Percentiles rank a stretch among this genome's conserved stretches.
phyloP scores from a whole-genome alignment of 2,329 filamentous ascomycete genomes.

The Microcera coccophila region DNA sequence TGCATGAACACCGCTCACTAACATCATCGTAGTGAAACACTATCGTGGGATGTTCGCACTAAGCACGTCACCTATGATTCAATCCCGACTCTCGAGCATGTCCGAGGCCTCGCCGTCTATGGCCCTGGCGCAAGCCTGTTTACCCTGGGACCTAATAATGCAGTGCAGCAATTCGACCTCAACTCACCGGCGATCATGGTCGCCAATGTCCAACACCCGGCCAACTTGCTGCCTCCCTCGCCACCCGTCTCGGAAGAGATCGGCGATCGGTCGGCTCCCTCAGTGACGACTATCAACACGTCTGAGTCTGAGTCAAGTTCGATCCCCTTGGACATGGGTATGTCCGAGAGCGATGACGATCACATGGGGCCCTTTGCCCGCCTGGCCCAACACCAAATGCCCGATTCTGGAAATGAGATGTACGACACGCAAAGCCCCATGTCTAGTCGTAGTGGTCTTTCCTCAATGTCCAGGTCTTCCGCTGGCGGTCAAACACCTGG shows the following conservation, averaged over 20 bases:
- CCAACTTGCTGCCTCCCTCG: constrained; percentile 72
- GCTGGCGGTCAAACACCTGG: constrained; percentile 50
- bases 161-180: constrained; percentile 91
- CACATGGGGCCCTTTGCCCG: constrained; percentile 72
- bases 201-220: constrained; percentile 80
- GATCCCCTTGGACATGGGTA: constrained; percentile 52
- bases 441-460: constrained; percentile 60
- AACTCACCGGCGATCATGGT: constrained; percentile 79
- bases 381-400: constrained; percentile 66
- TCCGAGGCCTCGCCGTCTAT: constrained; percentile 80
- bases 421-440: constrained; percentile 64
- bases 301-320: constrained; percentile 54
- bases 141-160: constrained; percentile 81
- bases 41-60: constrained; percentile 96
- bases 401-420: constrained; percentile 55
- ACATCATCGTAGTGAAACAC: constrained; percentile 65
- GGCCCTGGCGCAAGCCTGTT: constrained; percentile 90
- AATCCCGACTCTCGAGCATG: constrained; percentile 78
- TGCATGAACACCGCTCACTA: constrained; percentile 31
- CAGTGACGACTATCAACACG: constrained; percentile 44
- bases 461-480: constrained; percentile 54
- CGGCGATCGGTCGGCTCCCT: constrained; percentile 47
- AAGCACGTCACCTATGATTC: constrained; percentile 90
- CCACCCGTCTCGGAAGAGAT: constrained; percentile 78
- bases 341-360: constrained; percentile 75